Percentiles rank a stretch among this genome's conserved stretches.
These are phyloP conservation scores for Hyaloperonospora arabidopsidis DNA, from an alignment of 352 stramenopile genomes.

Conservation along the genomic window DNA sequence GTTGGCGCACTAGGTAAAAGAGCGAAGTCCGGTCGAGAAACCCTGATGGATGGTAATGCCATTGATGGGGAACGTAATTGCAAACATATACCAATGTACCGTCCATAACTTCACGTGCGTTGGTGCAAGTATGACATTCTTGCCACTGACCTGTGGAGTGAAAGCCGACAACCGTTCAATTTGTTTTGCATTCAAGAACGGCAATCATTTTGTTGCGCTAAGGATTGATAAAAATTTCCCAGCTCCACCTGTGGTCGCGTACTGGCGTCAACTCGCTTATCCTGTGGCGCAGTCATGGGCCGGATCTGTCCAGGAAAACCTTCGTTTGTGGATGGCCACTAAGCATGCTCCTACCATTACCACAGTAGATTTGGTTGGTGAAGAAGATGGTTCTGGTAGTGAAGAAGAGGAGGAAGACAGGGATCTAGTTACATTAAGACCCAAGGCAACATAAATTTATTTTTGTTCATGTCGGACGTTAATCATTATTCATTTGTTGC, in stretches of 20 bases:
- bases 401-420: not conserved
- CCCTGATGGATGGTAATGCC: no score
- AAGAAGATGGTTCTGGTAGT: not conserved
- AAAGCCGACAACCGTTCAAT: not conserved
- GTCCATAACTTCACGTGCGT: not conserved
- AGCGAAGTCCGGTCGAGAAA: no score
- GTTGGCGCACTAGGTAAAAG: no score
- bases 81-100: not conserved
- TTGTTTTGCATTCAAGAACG: conserved; percentile 1
- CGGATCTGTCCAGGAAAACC: not conserved
- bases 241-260: conserved; percentile 1
- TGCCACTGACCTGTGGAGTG: conserved; percentile 1
- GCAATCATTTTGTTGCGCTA: conserved; percentile 1
- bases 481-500: not conserved
- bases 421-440: not conserved
- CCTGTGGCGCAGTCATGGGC: not conserved
- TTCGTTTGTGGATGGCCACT: not conserved
- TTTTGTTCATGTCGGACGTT: not conserved
- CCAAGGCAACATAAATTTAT: conserved; percentile 1
- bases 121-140: conserved; percentile 1
- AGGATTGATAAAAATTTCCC: not conserved
- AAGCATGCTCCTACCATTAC: conserved; percentile 1
- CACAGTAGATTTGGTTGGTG: conserved; percentile 1
- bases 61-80: not conserved
- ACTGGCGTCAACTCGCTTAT: not conserved